Conservation (phyloP, 345 rosid species). For the Eucalyptus sideroxylon region DNA sequence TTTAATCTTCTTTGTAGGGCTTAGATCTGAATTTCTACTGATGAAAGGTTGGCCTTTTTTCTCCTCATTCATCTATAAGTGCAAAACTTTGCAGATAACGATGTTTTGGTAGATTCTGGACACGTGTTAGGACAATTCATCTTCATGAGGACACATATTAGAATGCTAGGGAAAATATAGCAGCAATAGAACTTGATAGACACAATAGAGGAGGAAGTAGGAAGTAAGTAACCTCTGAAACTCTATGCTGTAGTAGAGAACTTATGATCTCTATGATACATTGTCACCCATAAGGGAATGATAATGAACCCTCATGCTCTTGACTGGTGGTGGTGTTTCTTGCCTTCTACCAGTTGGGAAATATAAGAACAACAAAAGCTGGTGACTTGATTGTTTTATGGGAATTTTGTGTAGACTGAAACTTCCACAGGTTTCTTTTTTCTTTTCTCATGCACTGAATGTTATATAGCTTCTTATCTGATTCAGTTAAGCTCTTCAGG, state of each 20-base stretch:
- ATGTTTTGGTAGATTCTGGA: background rate
- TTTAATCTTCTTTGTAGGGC: background rate
- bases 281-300: background rate
- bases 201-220: background rate
- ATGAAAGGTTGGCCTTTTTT: background rate
- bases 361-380: background rate
- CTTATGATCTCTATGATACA: background rate
- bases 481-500: constrained; percentile 18
- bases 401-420: background rate
- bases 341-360: background rate
- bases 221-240: background rate
- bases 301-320: background rate
- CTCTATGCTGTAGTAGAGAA: background rate
- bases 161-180: background rate
- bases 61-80: background rate
- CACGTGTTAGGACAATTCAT: background rate
- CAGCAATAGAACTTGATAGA: background rate
- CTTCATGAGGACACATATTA: background rate
- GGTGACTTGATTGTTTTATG: background rate
- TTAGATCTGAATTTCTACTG: background rate
- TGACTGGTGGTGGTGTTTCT: background rate
- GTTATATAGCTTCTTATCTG: background rate
- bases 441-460: background rate
- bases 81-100: background rate
- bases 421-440: background rate